Percentiles rank a stretch among this genome's conserved stretches.
These are phyloP conservation scores for Corymbia calophylla DNA, from an alignment of 441 rosid genomes.

Conservation along the genomic window DNA sequence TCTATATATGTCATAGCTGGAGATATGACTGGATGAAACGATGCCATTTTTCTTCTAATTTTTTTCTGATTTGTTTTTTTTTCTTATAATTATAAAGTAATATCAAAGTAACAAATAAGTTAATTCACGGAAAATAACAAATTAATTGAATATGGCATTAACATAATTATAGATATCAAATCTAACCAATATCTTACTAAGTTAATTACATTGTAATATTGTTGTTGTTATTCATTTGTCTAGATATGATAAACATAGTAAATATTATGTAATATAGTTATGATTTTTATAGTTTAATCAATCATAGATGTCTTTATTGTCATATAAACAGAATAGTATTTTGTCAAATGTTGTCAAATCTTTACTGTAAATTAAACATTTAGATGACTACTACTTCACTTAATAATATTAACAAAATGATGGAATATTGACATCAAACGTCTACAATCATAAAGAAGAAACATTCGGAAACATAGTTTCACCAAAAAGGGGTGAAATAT, in stretches of 20 bases:
- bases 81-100: neutral
- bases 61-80: neutral
- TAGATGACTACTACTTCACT: neutral
- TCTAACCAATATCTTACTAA: neutral
- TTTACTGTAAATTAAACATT: neutral
- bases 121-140: neutral
- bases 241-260: neutral
- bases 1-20: fast-evolving
- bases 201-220: neutral
- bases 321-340: neutral
- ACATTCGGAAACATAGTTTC: neutral
- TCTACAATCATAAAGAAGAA: neutral
- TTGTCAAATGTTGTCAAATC: neutral
- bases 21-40: fast-evolving
- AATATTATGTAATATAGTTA: neutral
- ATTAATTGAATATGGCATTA: neutral
- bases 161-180: neutral
- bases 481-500: fast-evolving
- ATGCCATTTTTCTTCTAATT: neutral
- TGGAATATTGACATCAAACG: neutral
- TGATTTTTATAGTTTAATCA: neutral
- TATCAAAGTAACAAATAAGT: neutral
- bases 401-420: neutral
- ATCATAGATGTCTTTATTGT: neutral
- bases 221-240: neutral